Base-by-base conservation (phyloP, 2,329 filamentous ascomycete genomes). In the Dactylellina haptotyla region DNA sequence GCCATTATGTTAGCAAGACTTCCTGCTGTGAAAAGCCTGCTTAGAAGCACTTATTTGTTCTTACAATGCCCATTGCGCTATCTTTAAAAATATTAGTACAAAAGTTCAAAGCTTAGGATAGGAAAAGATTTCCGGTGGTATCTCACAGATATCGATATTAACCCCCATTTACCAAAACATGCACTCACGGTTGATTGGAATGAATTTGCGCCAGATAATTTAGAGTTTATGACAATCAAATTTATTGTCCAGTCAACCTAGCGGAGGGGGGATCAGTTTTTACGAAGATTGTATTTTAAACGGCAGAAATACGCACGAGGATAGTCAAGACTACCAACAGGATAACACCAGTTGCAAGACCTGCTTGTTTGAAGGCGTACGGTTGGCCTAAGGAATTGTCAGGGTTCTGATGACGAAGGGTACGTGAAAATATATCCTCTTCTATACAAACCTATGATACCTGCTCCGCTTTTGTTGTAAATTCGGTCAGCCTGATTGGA, bases 131-230 rank as follows among this genome's bases (percentile, higher is more conserved):
- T 18, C 25, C 18, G 30, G 34, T 6, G 18, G 4, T 46, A 30
- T 64, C 78, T 72, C 75, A 80, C 78, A 3, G 87, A 89, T 58
- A 99, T 97, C 70, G 95, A 94, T 76, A 99, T 87, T 64, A 99
- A 84, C 0, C 95, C 95, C 16, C 89, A 85, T 78, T 88, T 89
- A 4, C 95, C 95, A 82, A 97, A 99, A 83, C 95, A 99, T 81
- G 94, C 89, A 82, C 97, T 90, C 79, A 99, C 93, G 0, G 95
- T 99, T 39, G 92, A 91, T 83, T 99, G 95, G 80, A 98, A 99
- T 64, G 91, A 96, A 81, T 92, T 90, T 64, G 93, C 90, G 46
- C 95, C 95, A 81, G 92, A 96, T 77, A 99, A 85, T 84, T 99
- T 99, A 80, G 91, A 96, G 82, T 99, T 99, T 81, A 97, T 88